Conservation (phyloP, 768 basidiomycete species). For the Hypsizygus marmoreus region DNA sequence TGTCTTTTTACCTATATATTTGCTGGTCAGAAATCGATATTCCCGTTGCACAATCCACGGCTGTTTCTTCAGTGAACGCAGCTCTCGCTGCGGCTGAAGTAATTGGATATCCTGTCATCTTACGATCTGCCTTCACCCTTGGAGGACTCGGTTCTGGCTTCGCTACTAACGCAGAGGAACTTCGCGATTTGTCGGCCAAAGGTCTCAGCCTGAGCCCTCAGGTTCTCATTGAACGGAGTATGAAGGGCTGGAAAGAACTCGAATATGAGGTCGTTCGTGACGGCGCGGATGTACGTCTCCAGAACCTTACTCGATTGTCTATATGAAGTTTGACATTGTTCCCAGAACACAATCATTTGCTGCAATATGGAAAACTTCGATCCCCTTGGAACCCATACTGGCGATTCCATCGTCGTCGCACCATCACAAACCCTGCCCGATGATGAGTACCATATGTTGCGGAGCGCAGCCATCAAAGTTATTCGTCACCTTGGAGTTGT, state of each 20-base stretch:
- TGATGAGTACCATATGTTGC: conserved; percentile 98
- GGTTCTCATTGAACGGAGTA: conserved; percentile 93
- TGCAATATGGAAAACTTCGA: conserved; percentile 99
- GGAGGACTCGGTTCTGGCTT: conserved; percentile 99
- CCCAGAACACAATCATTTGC: conserved; percentile 96
- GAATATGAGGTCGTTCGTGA: conserved; percentile 99
- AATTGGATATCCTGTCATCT: conserved; percentile 97
- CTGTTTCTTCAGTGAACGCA: conserved; percentile 93
- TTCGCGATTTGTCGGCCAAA: conserved; percentile 92
- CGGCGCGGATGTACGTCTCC: conserved; percentile 83
- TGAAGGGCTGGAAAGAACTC: conserved; percentile 99
- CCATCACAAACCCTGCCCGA: conserved; percentile 98
- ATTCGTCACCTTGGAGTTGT: conserved; percentile 89
- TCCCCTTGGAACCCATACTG: conserved; percentile 97
- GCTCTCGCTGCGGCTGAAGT: conserved; percentile 87
- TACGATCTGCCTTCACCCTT: conserved; percentile 95
- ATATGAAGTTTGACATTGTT: conserved; percentile 13
- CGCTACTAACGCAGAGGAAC: conserved; percentile 90
- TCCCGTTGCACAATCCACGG: conserved; percentile 92
- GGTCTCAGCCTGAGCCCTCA: conserved; percentile 90
- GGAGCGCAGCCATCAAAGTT: conserved; percentile 96
- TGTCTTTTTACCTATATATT: conserved; percentile 11
- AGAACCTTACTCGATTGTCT: too few species aligned
- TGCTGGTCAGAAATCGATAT: conserved; percentile 90
- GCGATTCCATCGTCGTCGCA: conserved; percentile 98